These are phyloP conservation scores for Leucocoprinus leucothites DNA, from an alignment of 768 basidiomycete species.

Conservation along the genomic window DNA sequence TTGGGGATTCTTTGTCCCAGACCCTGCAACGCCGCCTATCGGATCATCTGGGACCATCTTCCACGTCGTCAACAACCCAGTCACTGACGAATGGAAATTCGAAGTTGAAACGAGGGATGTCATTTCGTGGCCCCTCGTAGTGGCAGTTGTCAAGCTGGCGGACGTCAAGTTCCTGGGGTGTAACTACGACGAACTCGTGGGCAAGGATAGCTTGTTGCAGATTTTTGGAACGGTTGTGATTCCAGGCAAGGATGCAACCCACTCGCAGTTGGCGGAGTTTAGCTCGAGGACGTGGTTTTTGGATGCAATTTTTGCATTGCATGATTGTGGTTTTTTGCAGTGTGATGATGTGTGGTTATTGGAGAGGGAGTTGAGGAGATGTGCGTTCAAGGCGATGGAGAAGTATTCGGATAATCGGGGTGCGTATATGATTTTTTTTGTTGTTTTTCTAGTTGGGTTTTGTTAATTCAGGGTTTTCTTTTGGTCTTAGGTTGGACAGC, in stretches of 20 bases:
- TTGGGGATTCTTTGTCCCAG: conserved; percentile 47
- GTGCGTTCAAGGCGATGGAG: conserved; percentile 49
- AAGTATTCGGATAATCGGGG: conserved; percentile 44
- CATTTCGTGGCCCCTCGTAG: conserved; percentile 36
- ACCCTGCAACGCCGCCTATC: conserved; percentile 35
- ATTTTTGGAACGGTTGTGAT: conserved; percentile 44
- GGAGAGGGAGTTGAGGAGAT: conserved; percentile 43
- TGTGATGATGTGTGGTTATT: conserved; percentile 48
- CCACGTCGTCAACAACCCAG: conserved; percentile 35
- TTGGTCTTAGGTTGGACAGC: conserved; percentile 20
- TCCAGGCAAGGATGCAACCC: conserved; percentile 22
- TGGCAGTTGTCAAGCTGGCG: conserved; percentile 41
- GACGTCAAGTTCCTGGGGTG: conserved; percentile 38
- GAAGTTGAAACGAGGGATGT: conserved; percentile 33
- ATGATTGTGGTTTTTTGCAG: conserved; percentile 44
- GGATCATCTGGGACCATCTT: conserved; percentile 42
- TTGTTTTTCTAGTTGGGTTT: neutral
- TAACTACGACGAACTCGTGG: conserved; percentile 40
- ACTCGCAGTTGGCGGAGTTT: conserved; percentile 28
- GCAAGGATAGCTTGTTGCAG: conserved; percentile 35
- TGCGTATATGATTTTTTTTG: conserved; percentile 14
- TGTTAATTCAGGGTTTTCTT: neutral
- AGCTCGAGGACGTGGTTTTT: conserved; percentile 47
- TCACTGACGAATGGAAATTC: conserved; percentile 35
- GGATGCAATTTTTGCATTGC: conserved; percentile 41